Percentiles rank a stretch among this genome's conserved stretches.
Conservation (phyloP, 1,284 basidiomycete genomes). For the Coriolopsis trogii region DNA sequence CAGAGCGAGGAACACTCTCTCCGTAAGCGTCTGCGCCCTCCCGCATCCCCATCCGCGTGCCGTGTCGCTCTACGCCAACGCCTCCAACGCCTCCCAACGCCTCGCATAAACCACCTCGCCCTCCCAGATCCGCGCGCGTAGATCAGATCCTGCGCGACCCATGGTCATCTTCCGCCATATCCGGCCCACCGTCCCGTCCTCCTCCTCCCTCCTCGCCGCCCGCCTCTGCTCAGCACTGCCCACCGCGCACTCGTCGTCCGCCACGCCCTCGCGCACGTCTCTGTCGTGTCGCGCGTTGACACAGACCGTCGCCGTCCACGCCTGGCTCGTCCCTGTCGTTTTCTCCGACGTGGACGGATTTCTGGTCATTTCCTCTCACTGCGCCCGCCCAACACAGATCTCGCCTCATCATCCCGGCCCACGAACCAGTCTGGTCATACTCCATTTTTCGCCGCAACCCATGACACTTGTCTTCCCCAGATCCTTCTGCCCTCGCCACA, state of each 20-base stretch:
- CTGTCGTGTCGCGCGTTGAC: neutral
- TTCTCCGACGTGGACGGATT: constrained; percentile 23
- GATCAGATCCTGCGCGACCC: constrained; percentile 12
- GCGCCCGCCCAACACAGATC: constrained; percentile 16
- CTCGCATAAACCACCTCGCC: too few species aligned
- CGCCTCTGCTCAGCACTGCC: neutral
- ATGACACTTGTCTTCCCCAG: constrained; percentile 11
- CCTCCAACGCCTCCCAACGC: neutral
- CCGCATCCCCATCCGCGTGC: too few species aligned
- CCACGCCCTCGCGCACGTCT: neutral
- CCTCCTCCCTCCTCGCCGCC: neutral
- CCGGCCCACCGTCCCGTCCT: constrained; percentile 4
- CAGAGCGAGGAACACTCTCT: too few species aligned
- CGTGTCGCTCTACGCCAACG: neutral
- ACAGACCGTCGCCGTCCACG: neutral
- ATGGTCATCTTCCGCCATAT: constrained; percentile 19
- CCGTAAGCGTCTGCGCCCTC: too few species aligned
- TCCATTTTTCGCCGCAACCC: constrained; percentile 9
- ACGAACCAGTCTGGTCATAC: constrained; percentile 4
- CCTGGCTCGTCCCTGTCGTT: neutral
- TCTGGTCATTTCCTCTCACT: constrained; percentile 21
- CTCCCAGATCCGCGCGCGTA: constrained; percentile 6
- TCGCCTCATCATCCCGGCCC: constrained; percentile 17
- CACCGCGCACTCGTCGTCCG: neutral
- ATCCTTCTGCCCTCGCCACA: too few species aligned